phyloP scores from a whole-genome alignment of 2,329 filamentous ascomycete species.

The Colletotrichum tropicale region DNA sequence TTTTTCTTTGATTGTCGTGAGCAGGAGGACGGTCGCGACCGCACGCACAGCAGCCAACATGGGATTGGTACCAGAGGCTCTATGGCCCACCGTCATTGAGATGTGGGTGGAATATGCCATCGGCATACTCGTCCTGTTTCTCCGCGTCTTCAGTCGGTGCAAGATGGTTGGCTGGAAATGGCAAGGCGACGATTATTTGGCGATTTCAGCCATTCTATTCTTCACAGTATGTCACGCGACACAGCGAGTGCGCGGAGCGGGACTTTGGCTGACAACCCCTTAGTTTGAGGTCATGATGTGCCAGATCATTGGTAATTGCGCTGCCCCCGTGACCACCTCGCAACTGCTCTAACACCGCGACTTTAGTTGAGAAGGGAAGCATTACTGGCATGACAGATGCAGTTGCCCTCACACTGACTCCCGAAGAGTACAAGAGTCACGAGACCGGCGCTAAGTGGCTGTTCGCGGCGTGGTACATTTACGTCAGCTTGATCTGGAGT shows the following conservation, averaged over 20 bases:
- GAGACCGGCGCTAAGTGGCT: slow-evolving; percentile 14
- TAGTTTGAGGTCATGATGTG: slow-evolving; percentile 18
- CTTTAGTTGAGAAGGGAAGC: slow-evolving; percentile 9
- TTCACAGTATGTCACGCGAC: slow-evolving; percentile 1
- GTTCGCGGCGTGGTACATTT: slow-evolving; percentile 15
- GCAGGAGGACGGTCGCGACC: background rate
- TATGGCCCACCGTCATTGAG: slow-evolving; percentile 11
- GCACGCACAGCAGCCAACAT: background rate
- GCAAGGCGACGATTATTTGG: slow-evolving; percentile 13
- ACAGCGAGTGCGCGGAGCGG: background rate
- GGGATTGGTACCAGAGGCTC: background rate
- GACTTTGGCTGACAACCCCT: background rate
- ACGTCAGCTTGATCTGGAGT: slow-evolving; percentile 17
- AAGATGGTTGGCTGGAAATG: slow-evolving; percentile 3
- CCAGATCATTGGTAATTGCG: slow-evolving; percentile 6
- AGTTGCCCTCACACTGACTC: background rate
- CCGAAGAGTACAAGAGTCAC: slow-evolving; percentile 8
- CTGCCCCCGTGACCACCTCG: background rate
- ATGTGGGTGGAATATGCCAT: slow-evolving; percentile 16
- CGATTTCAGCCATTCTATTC: background rate
- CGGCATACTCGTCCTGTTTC: slow-evolving; percentile 1
- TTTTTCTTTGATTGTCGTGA: background rate
- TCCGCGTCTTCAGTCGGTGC: slow-evolving; percentile 2
- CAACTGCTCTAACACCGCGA: background rate
- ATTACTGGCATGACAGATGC: slow-evolving; percentile 14